Base-by-base conservation (phyloP, 192 early-diverging fungal genomes). In the Coemansia sp. region DNA sequence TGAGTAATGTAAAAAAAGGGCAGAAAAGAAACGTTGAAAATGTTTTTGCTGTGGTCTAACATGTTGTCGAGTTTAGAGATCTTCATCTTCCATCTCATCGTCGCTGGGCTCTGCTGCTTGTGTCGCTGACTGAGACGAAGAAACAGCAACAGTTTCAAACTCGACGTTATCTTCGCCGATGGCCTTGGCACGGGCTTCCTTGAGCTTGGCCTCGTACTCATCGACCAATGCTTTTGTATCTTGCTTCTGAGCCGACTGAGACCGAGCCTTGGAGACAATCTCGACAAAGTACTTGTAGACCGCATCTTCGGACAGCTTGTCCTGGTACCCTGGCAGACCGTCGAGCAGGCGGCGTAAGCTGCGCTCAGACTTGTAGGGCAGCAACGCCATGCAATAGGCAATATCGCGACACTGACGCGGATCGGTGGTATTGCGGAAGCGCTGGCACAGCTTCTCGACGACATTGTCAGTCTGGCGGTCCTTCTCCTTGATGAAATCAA, bases 401-500 rank as follows among this genome's bases (percentile, higher is more conserved):
- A 98, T 95, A 75, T 98, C 97, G 41, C 94, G 86, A 92, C 94
- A 98, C 70, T 91, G 62, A 75, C 85, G 71, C 9, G 71, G 31
- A 5, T 91, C 90, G 13, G 88, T 85, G 4, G 93, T 85, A 71
- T 90, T 93, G 69, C 90, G 87, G 83, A 98, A 98, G 32, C 98
- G 88, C 62, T 93, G 86, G 83, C 97, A 99, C 29, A 99, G 86
- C 80, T 99, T 98, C 50, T 98, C 97, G 10, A 94, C 89, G 42
- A 99, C 89, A 69, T 92, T 95, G 64, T 98, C 98, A 20, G 91
- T 89, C 78, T 98, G 96, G 53, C 92, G 89, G 61, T 97, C 98
- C 90, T 96, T 80, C 42, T 76, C 90, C 65, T 92, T 93, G 77
- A 96, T 93, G 79, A 99, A 95, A 15, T 93, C 91, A 71, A 99